phyloP scores from a whole-genome alignment of 2,329 filamentous ascomycete genomes.

The Tolypocladium album region DNA sequence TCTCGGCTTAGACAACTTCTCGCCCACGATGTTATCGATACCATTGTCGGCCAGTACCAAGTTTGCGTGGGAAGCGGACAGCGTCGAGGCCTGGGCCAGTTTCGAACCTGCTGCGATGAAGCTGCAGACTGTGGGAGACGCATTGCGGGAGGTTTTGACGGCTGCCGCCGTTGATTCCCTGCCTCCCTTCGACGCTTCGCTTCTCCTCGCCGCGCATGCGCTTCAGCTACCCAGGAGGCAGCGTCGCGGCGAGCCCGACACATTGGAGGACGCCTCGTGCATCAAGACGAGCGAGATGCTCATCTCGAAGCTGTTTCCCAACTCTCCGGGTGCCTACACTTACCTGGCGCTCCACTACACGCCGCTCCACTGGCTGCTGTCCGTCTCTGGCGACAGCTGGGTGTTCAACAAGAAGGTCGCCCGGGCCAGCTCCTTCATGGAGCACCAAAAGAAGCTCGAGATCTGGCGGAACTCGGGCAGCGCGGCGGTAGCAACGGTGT shows the following conservation, averaged over 20 bases:
- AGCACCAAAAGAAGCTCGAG: conserved; percentile 35
- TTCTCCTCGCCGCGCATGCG: conserved; percentile 28
- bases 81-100: conserved; percentile 33
- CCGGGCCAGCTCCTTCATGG: conserved; percentile 28
- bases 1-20: conserved; percentile 24
- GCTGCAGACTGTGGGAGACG: conserved; percentile 14
- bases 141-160: conserved; percentile 22
- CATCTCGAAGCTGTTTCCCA: conserved; percentile 31
- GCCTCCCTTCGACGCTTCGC: conserved; percentile 26
- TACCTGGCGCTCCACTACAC: conserved; percentile 48
- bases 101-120: conserved; percentile 16
- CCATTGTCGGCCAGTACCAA: conserved; percentile 34
- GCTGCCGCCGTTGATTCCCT: conserved; percentile 22
- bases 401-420: conserved; percentile 44
- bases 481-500: conserved; percentile 34
- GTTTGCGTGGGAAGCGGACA: conserved; percentile 37
- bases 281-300: conserved; percentile 12
- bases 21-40: conserved; percentile 26
- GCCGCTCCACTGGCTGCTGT: conserved; percentile 46
- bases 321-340: conserved; percentile 34
- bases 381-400: conserved; percentile 48
- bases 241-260: conserved; percentile 13
- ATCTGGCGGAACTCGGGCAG: conserved; percentile 33
- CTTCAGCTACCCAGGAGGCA: conserved; percentile 25
- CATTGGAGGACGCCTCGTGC: conserved; percentile 11